These are phyloP conservation scores for Grosmannia clavigera DNA, from an alignment of 2,329 filamentous ascomycete species.

Conservation along the genomic window DNA sequence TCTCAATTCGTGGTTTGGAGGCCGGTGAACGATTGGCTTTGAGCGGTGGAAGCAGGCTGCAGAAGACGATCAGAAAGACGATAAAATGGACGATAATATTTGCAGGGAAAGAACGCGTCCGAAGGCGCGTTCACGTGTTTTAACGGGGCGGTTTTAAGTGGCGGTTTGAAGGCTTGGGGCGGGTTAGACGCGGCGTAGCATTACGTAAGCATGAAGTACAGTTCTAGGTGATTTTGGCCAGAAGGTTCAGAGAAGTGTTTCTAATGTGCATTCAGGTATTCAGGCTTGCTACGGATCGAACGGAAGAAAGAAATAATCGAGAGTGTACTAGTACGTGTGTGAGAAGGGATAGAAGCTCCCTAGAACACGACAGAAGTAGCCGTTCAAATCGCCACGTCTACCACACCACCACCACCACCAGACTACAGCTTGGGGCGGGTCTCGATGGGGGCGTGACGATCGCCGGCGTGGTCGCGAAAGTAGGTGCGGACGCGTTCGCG, in stretches of 20 bases:
- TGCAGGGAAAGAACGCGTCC: slow-evolving; percentile 1
- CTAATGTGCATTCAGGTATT: not conserved
- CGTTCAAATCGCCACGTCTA: not conserved
- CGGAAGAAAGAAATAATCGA: not conserved
- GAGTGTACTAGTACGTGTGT: not conserved
- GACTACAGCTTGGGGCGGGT: slow-evolving; percentile 36
- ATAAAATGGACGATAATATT: not conserved
- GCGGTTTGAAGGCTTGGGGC: not conserved
- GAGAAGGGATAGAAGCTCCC: not conserved
- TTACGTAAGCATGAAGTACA: not conserved
- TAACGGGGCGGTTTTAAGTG: not conserved
- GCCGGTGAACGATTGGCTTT: not conserved
- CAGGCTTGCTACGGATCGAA: not conserved
- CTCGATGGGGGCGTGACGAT: slow-evolving; percentile 30
- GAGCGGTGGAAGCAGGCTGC: not conserved
- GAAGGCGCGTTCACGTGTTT: slow-evolving; percentile 1
- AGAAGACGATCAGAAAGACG: not conserved
- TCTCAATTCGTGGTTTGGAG: not conserved
- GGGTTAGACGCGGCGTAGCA: not conserved
- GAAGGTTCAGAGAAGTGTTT: not conserved
- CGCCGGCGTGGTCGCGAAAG: slow-evolving; percentile 42
- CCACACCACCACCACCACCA: not conserved
- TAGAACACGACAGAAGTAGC: not conserved
- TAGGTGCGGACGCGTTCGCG: slow-evolving; percentile 61
- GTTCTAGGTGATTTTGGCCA: no score